These are phyloP conservation scores for Astrocystis sublimbata DNA, from an alignment of 495 filamentous ascomycete genomes.

Conservation along the genomic window DNA sequence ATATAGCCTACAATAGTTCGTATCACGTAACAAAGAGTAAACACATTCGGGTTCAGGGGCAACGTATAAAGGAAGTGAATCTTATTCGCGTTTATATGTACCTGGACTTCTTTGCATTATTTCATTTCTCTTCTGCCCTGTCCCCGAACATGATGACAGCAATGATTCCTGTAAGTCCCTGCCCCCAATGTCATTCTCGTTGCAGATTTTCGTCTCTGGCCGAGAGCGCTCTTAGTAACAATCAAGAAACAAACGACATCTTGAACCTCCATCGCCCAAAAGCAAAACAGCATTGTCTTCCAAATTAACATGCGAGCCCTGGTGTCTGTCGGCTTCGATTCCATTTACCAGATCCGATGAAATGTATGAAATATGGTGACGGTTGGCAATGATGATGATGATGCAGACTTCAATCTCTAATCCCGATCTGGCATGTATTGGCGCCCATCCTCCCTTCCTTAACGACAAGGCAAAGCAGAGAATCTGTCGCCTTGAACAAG, in stretches of 20 bases:
- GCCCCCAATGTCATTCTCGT: background rate
- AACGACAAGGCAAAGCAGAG: background rate
- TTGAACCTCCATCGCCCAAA: background rate
- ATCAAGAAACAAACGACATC: background rate
- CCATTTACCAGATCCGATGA: background rate
- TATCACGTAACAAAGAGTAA: no score
- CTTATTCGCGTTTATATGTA: background rate
- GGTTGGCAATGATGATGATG: background rate
- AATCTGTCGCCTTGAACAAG: background rate
- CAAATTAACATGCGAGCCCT: background rate
- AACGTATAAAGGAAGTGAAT: background rate
- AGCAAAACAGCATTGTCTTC: background rate
- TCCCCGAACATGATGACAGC: background rate
- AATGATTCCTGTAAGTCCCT: background rate
- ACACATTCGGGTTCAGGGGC: no score
- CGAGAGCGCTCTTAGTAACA: background rate
- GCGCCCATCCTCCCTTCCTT: background rate
- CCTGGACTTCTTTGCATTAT: background rate
- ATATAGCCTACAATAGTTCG: no score
- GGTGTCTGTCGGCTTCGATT: background rate
- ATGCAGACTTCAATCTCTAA: background rate
- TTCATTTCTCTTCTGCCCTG: slow-evolving; percentile 1
- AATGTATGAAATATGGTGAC: background rate
- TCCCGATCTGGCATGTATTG: background rate
- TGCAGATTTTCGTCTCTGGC: background rate